Base-by-base conservation (phyloP, 2,329 filamentous ascomycete species). In the Didymella segeticola region DNA sequence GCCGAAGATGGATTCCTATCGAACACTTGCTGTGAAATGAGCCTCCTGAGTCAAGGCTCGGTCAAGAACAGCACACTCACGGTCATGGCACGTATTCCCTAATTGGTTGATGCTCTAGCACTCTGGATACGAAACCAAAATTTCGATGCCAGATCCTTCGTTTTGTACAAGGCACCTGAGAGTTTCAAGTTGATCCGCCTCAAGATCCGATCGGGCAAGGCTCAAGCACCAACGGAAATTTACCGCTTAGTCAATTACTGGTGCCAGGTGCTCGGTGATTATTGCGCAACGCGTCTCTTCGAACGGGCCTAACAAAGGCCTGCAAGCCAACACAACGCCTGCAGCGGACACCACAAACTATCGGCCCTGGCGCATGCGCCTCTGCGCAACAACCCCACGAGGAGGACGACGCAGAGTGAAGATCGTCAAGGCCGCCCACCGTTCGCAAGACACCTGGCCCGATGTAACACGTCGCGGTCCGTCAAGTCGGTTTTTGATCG, bases 221-320 rank as follows among this genome's bases (percentile, higher is more conserved):
- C 51, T 56, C 53, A 58, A 56, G 65, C 60, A 64, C 68, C 47
- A 58, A 61, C 63, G 60, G 51, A 54, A 54, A 54, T 54, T 49
- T 49, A 49, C 51, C 30, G 45, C 34, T 49, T 49, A 49, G 51
- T 54, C 34, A 46, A 46, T 49, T 23, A 45, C 17, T 31, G 34
- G 67, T 63, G 67, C 72, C 71, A 71, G 72, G 67, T 63, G 63
- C 66, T 69, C 70, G 72, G 72, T 69, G 68, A 73, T 74, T 74
- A 73, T 74, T 74, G 70, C 69, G 69, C 69, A 74, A 73, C 67
- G 67, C 66, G 59, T 61, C 39, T 58, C 59, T 58, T 52, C 11
- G 30, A 23, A 41, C 23, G 39, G 42, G 60, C 43, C 60, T 51
- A 53, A 48, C 31, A 51, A 36, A 43, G 38, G 53, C 46, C 50